These are phyloP conservation scores for Neurospora sp. DNA, from an alignment of 495 filamentous ascomycete species.

Conservation along the genomic window DNA sequence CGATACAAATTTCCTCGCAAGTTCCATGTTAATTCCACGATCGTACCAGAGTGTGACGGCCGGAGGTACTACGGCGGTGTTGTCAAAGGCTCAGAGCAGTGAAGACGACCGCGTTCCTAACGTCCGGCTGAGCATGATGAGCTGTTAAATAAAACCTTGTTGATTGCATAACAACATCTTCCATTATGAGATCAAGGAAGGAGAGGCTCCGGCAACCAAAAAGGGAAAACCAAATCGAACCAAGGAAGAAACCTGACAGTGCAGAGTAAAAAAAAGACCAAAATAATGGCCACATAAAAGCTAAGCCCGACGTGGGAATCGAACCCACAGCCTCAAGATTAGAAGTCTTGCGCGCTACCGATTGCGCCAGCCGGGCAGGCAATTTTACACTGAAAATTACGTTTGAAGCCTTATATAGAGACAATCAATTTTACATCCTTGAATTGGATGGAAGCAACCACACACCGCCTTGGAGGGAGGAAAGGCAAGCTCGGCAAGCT, in stretches of 20 bases:
- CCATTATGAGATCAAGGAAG: not conserved
- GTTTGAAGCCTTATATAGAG: not conserved
- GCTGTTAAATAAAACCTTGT: no score
- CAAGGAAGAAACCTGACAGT: not conserved
- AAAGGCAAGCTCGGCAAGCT: not conserved
- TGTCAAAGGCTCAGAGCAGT: not conserved
- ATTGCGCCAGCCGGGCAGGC: not conserved
- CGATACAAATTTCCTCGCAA: not conserved
- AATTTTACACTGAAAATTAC: not conserved
- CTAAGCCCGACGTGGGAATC: not conserved
- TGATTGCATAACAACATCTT: not conserved
- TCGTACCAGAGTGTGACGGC: not conserved
- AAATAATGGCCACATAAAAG: not conserved
- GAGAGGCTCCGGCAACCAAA: not conserved
- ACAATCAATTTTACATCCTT: not conserved
- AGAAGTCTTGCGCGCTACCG: not conserved
- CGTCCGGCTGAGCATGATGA: not conserved
- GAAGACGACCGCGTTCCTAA: not conserved
- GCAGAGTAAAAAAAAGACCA: not conserved
- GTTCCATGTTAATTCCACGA: not conserved
- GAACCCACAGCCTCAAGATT: not conserved
- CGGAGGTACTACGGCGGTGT: not conserved
- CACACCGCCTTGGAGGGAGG: not conserved
- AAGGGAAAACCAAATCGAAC: not conserved
- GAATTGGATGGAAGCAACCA: not conserved